A percentile compares a stretch with the other conserved stretches of the same genome.
Conservation (phyloP, 2,329 filamentous ascomycete genomes). For the Pestalotiopsis sp. region DNA sequence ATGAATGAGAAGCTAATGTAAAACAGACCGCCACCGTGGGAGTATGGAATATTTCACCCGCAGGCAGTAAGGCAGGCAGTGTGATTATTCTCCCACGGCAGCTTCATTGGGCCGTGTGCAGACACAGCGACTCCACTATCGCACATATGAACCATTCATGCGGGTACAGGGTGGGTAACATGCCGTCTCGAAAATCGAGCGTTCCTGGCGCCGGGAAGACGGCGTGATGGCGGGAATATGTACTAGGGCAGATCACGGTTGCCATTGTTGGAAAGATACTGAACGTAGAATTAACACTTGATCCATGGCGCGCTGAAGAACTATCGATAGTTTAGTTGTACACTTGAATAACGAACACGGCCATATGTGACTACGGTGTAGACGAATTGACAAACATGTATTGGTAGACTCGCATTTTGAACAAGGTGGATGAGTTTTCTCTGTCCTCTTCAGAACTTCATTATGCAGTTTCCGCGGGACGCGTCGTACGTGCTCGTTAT, state of each 20-base stretch:
- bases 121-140: neutral
- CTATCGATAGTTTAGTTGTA: too few species aligned
- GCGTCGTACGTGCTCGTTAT: too few species aligned
- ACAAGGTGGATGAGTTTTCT: too few species aligned
- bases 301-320: too few species aligned
- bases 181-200: neutral
- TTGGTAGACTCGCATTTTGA: too few species aligned
- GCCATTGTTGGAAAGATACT: neutral
- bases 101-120: neutral
- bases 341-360: too few species aligned
- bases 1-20: neutral
- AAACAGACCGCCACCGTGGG: neutral
- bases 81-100: neutral
- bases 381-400: too few species aligned
- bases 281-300: neutral
- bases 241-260: neutral
- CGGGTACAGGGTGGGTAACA: constrained; percentile 6
- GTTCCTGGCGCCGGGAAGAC: neutral
- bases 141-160: constrained; percentile 1
- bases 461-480: too few species aligned
- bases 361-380: too few species aligned
- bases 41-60: neutral
- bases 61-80: neutral
- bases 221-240: neutral
- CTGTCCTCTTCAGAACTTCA: too few species aligned